These are phyloP conservation scores for Obelidium mucronatum DNA, from an alignment of 192 early-diverging fungal species.

Conservation along the genomic window DNA sequence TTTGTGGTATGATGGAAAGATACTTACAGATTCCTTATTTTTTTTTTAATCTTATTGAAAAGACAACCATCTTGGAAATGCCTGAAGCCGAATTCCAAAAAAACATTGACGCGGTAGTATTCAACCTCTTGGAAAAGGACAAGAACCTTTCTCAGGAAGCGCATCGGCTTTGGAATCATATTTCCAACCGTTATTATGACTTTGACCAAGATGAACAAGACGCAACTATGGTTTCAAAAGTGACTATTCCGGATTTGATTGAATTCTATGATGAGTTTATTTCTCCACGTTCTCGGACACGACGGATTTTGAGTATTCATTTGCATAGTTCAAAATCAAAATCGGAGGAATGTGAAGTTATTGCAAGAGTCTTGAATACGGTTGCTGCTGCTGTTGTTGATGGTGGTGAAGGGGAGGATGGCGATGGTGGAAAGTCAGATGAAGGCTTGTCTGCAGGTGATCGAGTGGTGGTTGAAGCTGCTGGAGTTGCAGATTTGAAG, in stretches of 20 bases:
- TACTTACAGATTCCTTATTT: background rate
- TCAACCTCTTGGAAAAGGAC: slow-evolving; percentile 71
- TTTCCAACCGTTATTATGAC: slow-evolving; percentile 76
- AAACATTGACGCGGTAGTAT: slow-evolving; percentile 69
- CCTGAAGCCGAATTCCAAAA: slow-evolving; percentile 67
- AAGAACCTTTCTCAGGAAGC: slow-evolving; percentile 82
- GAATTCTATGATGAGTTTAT: slow-evolving; percentile 70
- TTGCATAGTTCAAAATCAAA: slow-evolving; percentile 32
- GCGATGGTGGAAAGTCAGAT: background rate
- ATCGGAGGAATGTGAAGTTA: background rate
- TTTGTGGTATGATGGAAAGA: background rate
- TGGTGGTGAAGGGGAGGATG: background rate
- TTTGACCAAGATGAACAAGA: slow-evolving; percentile 78
- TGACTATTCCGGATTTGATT: slow-evolving; percentile 56
- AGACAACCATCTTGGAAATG: slow-evolving; percentile 50
- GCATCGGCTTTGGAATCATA: slow-evolving; percentile 69
- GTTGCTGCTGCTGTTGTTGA: background rate
- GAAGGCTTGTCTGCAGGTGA: background rate
- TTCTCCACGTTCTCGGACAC: slow-evolving; percentile 52
- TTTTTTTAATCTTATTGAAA: background rate
- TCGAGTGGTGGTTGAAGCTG: background rate
- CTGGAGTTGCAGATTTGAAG: slow-evolving; percentile 19
- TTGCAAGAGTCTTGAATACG: background rate
- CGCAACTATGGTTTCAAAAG: slow-evolving; percentile 52
- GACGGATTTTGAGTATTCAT: slow-evolving; percentile 75